Conservation (phyloP, 2,329 filamentous ascomycete species). For the Dendryphion nanum region DNA sequence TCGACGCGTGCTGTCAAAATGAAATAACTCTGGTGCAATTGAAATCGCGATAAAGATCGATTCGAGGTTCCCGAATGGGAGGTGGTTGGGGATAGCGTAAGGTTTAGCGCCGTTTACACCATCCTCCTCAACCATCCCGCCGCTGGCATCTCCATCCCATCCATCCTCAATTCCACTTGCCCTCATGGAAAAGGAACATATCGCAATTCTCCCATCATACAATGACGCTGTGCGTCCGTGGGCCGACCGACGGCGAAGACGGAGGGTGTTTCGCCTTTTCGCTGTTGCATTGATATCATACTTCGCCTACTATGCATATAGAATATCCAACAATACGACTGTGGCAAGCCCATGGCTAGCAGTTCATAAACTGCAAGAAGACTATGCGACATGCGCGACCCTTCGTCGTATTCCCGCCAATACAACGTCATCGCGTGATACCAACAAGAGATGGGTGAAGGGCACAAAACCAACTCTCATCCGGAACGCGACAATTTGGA, state of each 20-base stretch:
- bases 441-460: conserved; percentile 61
- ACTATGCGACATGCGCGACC: conserved; percentile 57
- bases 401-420: conserved; percentile 57
- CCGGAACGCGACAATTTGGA: conserved; percentile 66
- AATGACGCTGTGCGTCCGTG: conserved; percentile 18
- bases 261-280: conserved; percentile 16
- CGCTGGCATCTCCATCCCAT: too few species aligned
- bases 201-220: conserved; percentile 20
- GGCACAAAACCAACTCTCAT: conserved; percentile 62
- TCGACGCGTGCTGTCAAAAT: too few species aligned
- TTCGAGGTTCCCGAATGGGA: too few species aligned
- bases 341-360: conserved; percentile 44
- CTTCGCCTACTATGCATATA: conserved; percentile 16
- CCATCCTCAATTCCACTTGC: too few species aligned
- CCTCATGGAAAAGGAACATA: conserved; percentile 18
- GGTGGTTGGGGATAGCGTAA: not conserved
- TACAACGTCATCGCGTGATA: conserved; percentile 55
- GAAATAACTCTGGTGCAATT: too few species aligned
- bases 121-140: not conserved
- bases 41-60: too few species aligned
- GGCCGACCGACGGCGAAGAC: conserved; percentile 14
- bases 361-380: conserved; percentile 51
- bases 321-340: conserved; percentile 15
- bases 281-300: conserved; percentile 17
- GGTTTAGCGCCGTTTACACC: not conserved